These are phyloP conservation scores for Penicillium cataractarum DNA, from an alignment of 495 filamentous ascomycete genomes.

Conservation along the genomic window DNA sequence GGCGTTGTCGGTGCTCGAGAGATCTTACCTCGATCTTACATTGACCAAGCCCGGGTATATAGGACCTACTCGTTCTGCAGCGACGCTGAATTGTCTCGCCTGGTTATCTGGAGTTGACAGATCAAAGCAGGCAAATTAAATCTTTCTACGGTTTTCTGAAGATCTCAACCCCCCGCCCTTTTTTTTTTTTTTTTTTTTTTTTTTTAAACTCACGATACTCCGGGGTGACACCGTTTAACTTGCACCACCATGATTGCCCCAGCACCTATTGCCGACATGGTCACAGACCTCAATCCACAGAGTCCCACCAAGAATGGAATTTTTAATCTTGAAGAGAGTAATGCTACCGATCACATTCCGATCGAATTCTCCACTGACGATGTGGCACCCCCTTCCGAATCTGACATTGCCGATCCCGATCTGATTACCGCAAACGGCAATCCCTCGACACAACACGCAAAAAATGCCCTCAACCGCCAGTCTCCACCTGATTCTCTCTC, in stretches of 20 bases:
- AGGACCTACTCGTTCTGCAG: slow-evolving; percentile 15
- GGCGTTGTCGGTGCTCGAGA: not conserved
- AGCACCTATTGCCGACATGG: slow-evolving; percentile 19
- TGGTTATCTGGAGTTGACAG: not conserved
- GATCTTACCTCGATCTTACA: not conserved
- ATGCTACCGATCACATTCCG: slow-evolving; percentile 3
- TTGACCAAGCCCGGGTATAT: slow-evolving; percentile 18
- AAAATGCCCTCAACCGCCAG: slow-evolving; percentile 12
- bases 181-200: not conserved
- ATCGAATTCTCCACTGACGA: slow-evolving; percentile 7
- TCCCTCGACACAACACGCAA: slow-evolving; percentile 7
- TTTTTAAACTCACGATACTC: slow-evolving; percentile 4
- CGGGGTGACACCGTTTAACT: slow-evolving; percentile 13
- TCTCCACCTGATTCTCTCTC: not conserved
- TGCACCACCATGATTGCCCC: slow-evolving; percentile 28
- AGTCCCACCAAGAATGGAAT: slow-evolving; percentile 14
- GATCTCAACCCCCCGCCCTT: too few species aligned
- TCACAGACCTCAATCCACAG: slow-evolving; percentile 10
- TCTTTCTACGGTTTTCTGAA: not conserved
- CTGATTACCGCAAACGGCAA: slow-evolving; percentile 30
- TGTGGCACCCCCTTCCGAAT: slow-evolving; percentile 7
- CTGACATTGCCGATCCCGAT: slow-evolving; percentile 13
- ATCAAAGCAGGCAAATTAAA: not conserved
- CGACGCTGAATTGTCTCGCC: not conserved
- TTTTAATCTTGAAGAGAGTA: not conserved